These are phyloP conservation scores for Ilyonectria sp. DNA, from an alignment of 2,329 filamentous ascomycete genomes.

Conservation along the genomic window DNA sequence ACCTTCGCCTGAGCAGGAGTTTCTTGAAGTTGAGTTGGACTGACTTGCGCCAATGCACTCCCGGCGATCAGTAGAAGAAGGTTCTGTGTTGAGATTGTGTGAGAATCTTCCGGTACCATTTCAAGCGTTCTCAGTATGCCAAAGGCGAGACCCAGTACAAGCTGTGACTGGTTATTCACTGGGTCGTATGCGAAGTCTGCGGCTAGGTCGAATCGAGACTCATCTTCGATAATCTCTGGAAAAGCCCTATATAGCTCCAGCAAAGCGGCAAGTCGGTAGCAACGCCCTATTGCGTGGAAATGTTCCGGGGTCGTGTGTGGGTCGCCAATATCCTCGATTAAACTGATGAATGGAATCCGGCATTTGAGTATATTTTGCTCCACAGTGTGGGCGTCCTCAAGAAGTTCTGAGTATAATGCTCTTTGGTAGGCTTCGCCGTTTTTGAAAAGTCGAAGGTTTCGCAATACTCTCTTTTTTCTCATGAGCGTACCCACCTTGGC, in stretches of 20 bases:
- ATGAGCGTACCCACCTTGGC: constrained; percentile 21
- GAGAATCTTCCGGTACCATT: constrained; percentile 20
- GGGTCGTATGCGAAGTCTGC: not conserved
- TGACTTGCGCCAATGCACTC: constrained; percentile 7
- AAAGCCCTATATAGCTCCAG: constrained; percentile 31
- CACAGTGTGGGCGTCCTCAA: constrained; percentile 16
- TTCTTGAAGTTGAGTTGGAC: not conserved
- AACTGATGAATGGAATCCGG: constrained; percentile 14
- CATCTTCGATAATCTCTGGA: constrained; percentile 14
- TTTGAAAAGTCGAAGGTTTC: constrained; percentile 15
- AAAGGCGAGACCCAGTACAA: constrained; percentile 6
- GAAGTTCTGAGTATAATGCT: constrained; percentile 12
- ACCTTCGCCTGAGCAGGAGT: not conserved
- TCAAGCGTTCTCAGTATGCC: constrained; percentile 17
- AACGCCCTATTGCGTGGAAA: constrained; percentile 15
- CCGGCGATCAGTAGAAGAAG: constrained; percentile 30
- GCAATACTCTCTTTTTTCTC: constrained; percentile 23
- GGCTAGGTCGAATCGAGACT: not conserved
- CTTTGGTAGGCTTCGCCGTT: constrained; percentile 5
- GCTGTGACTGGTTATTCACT: not conserved
- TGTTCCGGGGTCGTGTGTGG: constrained; percentile 19
- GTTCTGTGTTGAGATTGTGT: constrained; percentile 29
- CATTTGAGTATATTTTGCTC: constrained; percentile 13
- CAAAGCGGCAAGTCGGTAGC: constrained; percentile 28
- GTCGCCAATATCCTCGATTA: constrained; percentile 31